A percentile compares a stretch with the other conserved stretches of the same genome.
phyloP scores from a whole-genome alignment of 805 yeast genomes.

The Pichia ethanolica region DNA sequence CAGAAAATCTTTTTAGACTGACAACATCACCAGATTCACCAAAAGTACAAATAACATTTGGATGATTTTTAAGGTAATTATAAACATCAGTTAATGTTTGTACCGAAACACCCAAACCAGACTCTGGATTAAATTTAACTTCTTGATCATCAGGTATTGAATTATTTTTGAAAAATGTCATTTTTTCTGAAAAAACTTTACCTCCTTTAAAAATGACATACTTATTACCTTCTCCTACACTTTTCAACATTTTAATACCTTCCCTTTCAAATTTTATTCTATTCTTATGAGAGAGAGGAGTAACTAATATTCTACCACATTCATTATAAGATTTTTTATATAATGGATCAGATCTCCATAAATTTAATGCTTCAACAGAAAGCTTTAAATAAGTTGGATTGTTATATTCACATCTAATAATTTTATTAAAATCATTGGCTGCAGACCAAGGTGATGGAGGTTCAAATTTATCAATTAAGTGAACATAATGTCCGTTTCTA shows the following conservation, averaged over 20 bases:
- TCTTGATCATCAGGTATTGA: conserved; percentile 10
- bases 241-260: conserved; percentile 28
- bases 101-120: conserved; percentile 35
- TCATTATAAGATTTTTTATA: conserved; percentile 28
- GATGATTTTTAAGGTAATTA: conserved; percentile 14
- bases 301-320: conserved; percentile 35
- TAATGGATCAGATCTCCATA: conserved; percentile 30
- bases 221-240: conserved; percentile 20
- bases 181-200: conserved; percentile 19
- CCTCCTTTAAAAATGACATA: conserved; percentile 25
- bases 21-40: conserved; percentile 23
- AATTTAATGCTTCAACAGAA: conserved; percentile 36
- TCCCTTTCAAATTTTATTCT: conserved; percentile 31
- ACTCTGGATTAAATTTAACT: conserved; percentile 30
- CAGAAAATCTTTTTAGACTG: conserved; percentile 5
- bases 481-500: conserved; percentile 20
- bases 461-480: conserved; percentile 31
- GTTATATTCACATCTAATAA: conserved; percentile 39
- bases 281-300: conserved; percentile 26
- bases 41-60: conserved; percentile 29
- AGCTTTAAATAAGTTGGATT: conserved; percentile 34
- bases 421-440: conserved; percentile 40
- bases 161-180: conserved; percentile 13
- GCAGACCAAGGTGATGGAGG: conserved; percentile 43
- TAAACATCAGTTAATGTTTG: conserved; percentile 29